Conservation (phyloP, 1,284 basidiomycete genomes). For the Grifola frondosa region DNA sequence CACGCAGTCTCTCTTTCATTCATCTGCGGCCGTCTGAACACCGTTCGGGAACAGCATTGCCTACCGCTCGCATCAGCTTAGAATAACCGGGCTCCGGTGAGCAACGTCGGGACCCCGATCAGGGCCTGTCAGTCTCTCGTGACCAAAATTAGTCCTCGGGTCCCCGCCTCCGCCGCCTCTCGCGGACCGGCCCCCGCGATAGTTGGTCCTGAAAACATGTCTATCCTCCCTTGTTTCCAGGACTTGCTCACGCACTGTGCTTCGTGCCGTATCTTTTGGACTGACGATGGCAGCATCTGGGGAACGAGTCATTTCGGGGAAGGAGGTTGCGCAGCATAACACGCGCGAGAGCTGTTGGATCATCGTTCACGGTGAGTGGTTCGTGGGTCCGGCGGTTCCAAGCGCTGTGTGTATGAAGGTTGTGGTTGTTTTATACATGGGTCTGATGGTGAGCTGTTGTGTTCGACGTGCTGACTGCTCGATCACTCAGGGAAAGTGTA, state of each 20-base stretch:
- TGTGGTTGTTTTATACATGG: slow-evolving; percentile 18
- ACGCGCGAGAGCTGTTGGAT: slow-evolving; percentile 72
- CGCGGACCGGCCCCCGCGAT: slow-evolving; percentile 3
- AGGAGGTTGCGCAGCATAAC: slow-evolving; percentile 71
- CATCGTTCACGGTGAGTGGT: slow-evolving; percentile 80
- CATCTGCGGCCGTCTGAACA: no score
- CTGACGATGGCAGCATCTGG: slow-evolving; percentile 6
- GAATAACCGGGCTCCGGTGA: no score
- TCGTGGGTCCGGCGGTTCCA: no score
- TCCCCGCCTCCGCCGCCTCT: slow-evolving; percentile 8
- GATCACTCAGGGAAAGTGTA: slow-evolving; percentile 56
- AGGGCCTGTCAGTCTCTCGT: no score
- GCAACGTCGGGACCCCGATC: no score
- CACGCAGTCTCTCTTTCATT: no score
- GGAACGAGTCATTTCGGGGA: slow-evolving; percentile 40
- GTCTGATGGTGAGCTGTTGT: no score
- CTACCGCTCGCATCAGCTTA: no score
- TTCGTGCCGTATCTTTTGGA: neutral
- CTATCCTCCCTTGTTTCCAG: neutral
- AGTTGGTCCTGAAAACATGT: neutral
- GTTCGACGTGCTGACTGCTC: slow-evolving; percentile 6
- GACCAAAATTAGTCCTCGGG: no score
- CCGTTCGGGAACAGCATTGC: no score
- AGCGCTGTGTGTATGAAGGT: no score
- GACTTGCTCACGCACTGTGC: neutral